Percentiles rank a stretch among this genome's conserved stretches.
Evolutionary conservation across 176 grass and related monocot genomes (phyloP).

Genomic region (Aegilops bicornis): DNA sequence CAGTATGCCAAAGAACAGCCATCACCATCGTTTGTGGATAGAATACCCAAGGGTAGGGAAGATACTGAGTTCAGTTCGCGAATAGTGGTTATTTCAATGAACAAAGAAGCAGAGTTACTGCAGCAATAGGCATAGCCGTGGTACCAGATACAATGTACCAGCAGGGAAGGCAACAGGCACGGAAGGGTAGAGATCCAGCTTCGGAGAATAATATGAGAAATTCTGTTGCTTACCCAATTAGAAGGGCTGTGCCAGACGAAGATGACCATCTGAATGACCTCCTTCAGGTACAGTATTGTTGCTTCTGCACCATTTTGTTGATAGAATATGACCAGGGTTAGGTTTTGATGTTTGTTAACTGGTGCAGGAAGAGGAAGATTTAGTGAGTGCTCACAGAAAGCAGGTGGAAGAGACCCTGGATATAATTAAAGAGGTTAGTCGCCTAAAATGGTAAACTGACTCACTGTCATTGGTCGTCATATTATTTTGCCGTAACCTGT

Average conservation of each 20-base stretch:
- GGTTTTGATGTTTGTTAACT: constrained; percentile 1
- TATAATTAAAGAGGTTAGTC: constrained; percentile 73
- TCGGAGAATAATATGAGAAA: constrained; percentile 34
- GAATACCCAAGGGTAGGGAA: constrained; percentile 48
- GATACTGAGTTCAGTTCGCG: constrained; percentile 17
- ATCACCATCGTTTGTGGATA: constrained; percentile 32
- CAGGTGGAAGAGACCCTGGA: constrained; percentile 92
- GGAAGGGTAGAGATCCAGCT: constrained; percentile 42
- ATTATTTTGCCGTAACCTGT: constrained; percentile 28
- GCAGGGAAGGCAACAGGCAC: constrained; percentile 39
- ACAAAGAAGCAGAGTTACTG: constrained; percentile 39
- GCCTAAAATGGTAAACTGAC: neutral
- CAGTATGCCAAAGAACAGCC: constrained; percentile 44
- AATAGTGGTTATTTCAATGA: constrained; percentile 44
- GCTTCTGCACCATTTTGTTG: constrained; percentile 26
- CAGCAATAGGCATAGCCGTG: constrained; percentile 40
- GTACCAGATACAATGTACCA: constrained; percentile 55
- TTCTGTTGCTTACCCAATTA: constrained; percentile 31
- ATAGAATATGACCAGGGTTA: neutral
- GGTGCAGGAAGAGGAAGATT: constrained; percentile 87
- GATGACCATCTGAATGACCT: constrained; percentile 71
- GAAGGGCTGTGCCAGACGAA: constrained; percentile 46
- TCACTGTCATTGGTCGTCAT: neutral
- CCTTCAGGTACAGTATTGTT: constrained; percentile 56
- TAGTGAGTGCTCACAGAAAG: constrained; percentile 83